Conservation (phyloP, 202 grass and related monocot species). For the Panicum hallii region DNA sequence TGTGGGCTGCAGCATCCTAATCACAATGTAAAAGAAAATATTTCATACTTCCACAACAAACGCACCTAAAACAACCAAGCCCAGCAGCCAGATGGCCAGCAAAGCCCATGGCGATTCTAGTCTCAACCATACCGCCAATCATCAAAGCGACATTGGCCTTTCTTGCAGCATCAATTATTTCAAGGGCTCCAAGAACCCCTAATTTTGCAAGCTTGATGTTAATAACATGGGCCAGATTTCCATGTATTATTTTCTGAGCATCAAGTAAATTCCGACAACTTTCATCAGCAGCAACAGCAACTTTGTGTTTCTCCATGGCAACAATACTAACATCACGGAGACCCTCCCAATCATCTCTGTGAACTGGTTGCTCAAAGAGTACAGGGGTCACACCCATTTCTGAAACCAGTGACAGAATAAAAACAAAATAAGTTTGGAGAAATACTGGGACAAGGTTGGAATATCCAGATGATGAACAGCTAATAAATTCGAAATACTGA, state of each 20-base stretch:
- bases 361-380: slow-evolving; percentile 96
- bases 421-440: slow-evolving; percentile 5
- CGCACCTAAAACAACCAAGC: slow-evolving; percentile 90
- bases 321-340: slow-evolving; percentile 68
- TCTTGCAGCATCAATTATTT: slow-evolving; percentile 81
- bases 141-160: slow-evolving; percentile 69
- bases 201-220: slow-evolving; percentile 93
- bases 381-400: slow-evolving; percentile 89
- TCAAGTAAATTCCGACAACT: slow-evolving; percentile 80
- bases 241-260: slow-evolving; percentile 82
- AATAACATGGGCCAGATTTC: slow-evolving; percentile 85
- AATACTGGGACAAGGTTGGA: background rate
- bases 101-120: slow-evolving; percentile 89
- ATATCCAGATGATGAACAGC: background rate
- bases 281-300: slow-evolving; percentile 96
- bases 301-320: slow-evolving; percentile 78
- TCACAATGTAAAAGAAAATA: background rate
- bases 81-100: slow-evolving; percentile 95
- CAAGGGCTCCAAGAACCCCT: slow-evolving; percentile 79
- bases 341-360: slow-evolving; percentile 91
- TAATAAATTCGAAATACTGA: background rate
- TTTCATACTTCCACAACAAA: slow-evolving; percentile 1
- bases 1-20: background rate
- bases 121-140: slow-evolving; percentile 99
- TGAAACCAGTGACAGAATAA: slow-evolving; percentile 42